These are phyloP conservation scores for Cucurbita ficifolia DNA, from an alignment of 306 rosid genomes.

Conservation along the genomic window DNA sequence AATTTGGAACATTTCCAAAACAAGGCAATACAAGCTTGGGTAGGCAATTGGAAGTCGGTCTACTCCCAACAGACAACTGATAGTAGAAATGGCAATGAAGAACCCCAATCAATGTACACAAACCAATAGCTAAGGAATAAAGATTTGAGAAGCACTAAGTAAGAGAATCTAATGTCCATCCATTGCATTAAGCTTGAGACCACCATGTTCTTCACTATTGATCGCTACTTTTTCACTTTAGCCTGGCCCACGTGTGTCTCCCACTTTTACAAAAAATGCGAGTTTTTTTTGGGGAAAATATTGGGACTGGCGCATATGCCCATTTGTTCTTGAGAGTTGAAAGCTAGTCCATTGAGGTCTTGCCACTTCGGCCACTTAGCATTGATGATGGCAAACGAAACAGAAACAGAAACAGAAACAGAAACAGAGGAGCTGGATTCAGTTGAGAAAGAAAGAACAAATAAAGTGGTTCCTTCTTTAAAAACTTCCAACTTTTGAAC, in stretches of 20 bases:
- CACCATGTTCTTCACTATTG: background rate
- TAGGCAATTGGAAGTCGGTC: background rate
- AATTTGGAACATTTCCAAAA: background rate
- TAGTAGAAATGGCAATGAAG: background rate
- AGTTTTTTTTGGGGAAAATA: background rate
- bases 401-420: slow-evolving; percentile 23
- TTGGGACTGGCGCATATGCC: background rate
- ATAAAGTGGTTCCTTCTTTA: slow-evolving; percentile 8
- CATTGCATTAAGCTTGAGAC: background rate
- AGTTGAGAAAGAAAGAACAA: slow-evolving; percentile 10
- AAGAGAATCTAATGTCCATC: background rate
- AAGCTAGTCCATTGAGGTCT: slow-evolving; percentile 14
- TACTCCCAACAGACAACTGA: background rate
- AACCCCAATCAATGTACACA: background rate
- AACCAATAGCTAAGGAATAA: background rate
- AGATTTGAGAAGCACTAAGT: background rate
- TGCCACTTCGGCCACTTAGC: slow-evolving; percentile 46
- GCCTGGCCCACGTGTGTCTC: slow-evolving; percentile 9
- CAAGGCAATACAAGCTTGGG: background rate
- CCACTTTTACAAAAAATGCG: slow-evolving; percentile 1
- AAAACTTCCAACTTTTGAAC: slow-evolving; percentile 44
- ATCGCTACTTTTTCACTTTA: background rate
- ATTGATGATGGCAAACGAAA: slow-evolving; percentile 38
- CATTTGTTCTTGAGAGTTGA: slow-evolving; percentile 2
- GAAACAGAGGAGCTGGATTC: slow-evolving; percentile 30